phyloP scores from a whole-genome alignment of 305 asterid genomes.

The Plantago lanceolata region DNA sequence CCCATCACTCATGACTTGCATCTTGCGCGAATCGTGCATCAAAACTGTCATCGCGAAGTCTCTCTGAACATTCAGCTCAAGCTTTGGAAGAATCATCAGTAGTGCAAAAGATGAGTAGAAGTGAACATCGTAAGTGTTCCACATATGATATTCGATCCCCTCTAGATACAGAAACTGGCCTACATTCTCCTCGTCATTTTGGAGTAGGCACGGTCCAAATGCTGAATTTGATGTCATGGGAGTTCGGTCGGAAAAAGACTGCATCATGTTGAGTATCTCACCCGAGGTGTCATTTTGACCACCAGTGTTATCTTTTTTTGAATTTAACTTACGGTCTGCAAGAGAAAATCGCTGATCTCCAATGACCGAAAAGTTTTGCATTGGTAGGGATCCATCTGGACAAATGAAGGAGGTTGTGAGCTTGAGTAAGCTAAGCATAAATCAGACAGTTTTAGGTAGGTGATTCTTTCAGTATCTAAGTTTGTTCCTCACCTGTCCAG shows the following conservation, averaged over 20 bases:
- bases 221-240: constrained; percentile 51
- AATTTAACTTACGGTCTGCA: constrained; percentile 28
- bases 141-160: constrained; percentile 79
- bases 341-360: constrained; percentile 47
- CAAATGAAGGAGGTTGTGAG: constrained; percentile 16
- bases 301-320: constrained; percentile 13
- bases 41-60: constrained; percentile 77
- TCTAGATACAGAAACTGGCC: constrained; percentile 75
- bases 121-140: constrained; percentile 81
- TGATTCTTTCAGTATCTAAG: not conserved
- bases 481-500: constrained; percentile 57
- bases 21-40: constrained; percentile 71
- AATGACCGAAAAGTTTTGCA: constrained; percentile 40
- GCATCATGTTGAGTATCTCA: constrained; percentile 56
- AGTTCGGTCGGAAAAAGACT: constrained; percentile 42
- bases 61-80: constrained; percentile 70
- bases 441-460: not conserved
- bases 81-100: constrained; percentile 63
- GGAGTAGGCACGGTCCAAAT: constrained; percentile 57
- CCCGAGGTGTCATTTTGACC: constrained; percentile 43
- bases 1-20: constrained; percentile 48
- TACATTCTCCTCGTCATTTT: constrained; percentile 56
- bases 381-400: constrained; percentile 67
- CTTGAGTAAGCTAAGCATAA: constrained; percentile 3
- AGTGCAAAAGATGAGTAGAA: constrained; percentile 69